phyloP scores from a whole-genome alignment of 495 filamentous ascomycete species.

The Penicillium canescens region DNA sequence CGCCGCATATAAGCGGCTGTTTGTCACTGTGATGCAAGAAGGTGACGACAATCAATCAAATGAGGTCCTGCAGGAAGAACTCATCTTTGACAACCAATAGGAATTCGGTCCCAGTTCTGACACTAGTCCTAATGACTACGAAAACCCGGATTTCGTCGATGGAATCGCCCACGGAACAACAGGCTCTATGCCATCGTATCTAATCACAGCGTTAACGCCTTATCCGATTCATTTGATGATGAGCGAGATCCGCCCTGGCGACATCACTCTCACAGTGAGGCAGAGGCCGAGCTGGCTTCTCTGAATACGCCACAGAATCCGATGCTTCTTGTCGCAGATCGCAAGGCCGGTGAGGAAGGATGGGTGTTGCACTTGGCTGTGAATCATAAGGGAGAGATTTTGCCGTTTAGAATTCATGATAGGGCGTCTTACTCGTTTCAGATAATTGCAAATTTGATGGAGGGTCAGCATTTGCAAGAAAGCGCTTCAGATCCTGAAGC shows the following conservation, averaged over 20 bases:
- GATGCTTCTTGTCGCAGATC: not conserved
- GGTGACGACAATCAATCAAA: no score
- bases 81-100: no score
- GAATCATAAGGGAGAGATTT: constrained; percentile 1
- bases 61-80: no score
- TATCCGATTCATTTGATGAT: not conserved
- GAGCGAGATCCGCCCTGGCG: not conserved
- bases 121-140: not conserved
- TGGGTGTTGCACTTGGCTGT: constrained; percentile 2
- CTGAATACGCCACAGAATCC: not conserved
- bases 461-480: not conserved
- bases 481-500: not conserved
- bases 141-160: not conserved
- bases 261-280: not conserved
- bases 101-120: no score
- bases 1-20: no score
- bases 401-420: not conserved
- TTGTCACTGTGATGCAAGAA: no score
- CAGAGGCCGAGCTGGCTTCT: not conserved
- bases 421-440: not conserved
- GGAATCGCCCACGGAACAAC: not conserved
- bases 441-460: not conserved
- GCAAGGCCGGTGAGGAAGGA: constrained; percentile 1
- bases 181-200: not conserved
- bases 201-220: not conserved